Evolutionary conservation across 208 protist species (phyloP), one percentile per base, ranked within the genome.

Genomic region (Trypanosoma lewisi): DNA sequence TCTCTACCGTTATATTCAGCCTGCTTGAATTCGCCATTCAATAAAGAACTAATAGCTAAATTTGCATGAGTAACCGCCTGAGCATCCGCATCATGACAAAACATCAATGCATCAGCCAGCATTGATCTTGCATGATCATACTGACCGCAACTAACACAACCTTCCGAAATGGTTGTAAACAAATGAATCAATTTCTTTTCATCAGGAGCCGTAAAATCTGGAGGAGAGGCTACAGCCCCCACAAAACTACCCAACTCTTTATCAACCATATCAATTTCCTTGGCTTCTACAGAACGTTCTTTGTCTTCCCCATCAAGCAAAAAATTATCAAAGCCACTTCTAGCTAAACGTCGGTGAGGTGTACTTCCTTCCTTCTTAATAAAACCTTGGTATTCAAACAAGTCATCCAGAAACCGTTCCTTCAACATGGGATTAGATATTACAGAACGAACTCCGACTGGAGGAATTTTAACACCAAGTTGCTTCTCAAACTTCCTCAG

Each of bases 1-100:
- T 93, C 83, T 19, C 82, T 63, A 5, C 78, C 85, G 50, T 94
- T 87, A 73, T 82, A 93, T 60, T 89, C 85, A 6, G 87, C 90
- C 8, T 91, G 65, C 57, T 80, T 78, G 30, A 85, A 91, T n/a
- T 80, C 63, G 0, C 85, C 90, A 55, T 80, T 69, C 16, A 89
- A 56, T 7, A 90, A 42, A 0, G 67, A 78, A 45, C 77, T 74
- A 25, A 72, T 63, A 27, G 87, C 70, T 11, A 86, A 67, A 72
- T 96, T 94, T 1, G 78, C 62, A 60, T 96, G 90, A 17, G 81
- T 73, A 19, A 79, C 56, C 27, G 78, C 67, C 12, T 74, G 66
- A 0, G 67, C 67, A 21, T 65, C 64, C 45, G 83, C 70, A 62
- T 92, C 87, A 67, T 94, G 83, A n/a, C 83, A 80, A 70, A 94